These are phyloP conservation scores for Sordariomycetes sp. DNA, from an alignment of 2,329 filamentous ascomycete species.

Conservation along the genomic window DNA sequence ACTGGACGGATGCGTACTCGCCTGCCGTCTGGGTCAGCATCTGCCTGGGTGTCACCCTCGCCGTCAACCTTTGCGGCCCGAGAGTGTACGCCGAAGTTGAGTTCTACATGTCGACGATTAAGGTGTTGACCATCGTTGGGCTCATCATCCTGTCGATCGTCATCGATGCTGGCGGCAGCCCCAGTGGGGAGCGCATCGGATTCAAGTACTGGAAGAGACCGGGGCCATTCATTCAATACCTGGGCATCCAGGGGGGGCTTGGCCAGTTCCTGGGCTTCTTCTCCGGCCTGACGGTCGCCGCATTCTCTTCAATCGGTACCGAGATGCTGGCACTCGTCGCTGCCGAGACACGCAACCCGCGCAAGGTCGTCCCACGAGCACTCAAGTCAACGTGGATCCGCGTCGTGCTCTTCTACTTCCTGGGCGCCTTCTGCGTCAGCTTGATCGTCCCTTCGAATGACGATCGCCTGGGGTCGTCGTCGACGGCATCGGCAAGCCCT, in stretches of 20 bases:
- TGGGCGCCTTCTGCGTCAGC: background rate
- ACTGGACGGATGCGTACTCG: constrained; percentile 22
- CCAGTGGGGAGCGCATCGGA: constrained; percentile 48
- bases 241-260: constrained; percentile 40
- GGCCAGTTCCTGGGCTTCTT: constrained; percentile 37
- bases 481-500: constrained; percentile 21
- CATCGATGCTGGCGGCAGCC: constrained; percentile 48
- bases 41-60: constrained; percentile 10
- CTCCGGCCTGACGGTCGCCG: constrained; percentile 19
- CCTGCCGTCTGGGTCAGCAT: constrained; percentile 3
- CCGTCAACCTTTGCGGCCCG: constrained; percentile 21
- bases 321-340: constrained; percentile 1
- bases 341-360: background rate
- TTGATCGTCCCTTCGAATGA: too few relatives aligned
- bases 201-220: constrained; percentile 51
- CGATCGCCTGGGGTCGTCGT: too few relatives aligned
- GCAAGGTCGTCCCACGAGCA: background rate
- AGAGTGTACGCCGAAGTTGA: constrained; percentile 42
- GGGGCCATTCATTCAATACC: constrained; percentile 36
- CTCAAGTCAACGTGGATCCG: background rate
- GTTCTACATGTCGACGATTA: constrained; percentile 39
- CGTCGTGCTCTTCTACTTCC: background rate
- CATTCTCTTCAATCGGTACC: constrained; percentile 21
- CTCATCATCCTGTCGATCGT: constrained; percentile 37
- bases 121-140: constrained; percentile 40